Conservation (phyloP, 2,329 filamentous ascomycete genomes). For the Proliferodiscus dingleyae region DNA sequence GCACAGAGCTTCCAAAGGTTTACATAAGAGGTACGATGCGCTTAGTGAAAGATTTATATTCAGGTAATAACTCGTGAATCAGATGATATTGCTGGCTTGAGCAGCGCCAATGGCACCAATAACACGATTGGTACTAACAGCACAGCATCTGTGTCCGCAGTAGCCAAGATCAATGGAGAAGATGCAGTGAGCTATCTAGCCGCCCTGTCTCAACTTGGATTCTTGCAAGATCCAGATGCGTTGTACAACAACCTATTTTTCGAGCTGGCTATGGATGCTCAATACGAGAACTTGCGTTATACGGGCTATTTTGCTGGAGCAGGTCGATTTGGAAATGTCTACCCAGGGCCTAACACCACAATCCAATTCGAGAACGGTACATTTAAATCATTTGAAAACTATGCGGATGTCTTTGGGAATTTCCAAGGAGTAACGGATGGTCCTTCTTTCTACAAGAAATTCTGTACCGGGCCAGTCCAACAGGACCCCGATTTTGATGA, state of each 20-base stretch:
- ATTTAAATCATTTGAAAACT: constrained; percentile 28
- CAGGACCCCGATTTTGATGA: not conserved
- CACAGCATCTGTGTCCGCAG: constrained; percentile 40
- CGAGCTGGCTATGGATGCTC: constrained; percentile 24
- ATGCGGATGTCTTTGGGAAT: constrained; percentile 31
- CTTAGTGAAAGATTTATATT: constrained; percentile 4
- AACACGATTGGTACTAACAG: constrained; percentile 28
- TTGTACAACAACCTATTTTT: constrained; percentile 39
- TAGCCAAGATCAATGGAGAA: constrained; percentile 50
- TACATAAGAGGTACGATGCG: constrained; percentile 42
- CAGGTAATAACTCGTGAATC: constrained; percentile 35
- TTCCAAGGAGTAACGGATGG: constrained; percentile 26
- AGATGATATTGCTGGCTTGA: constrained; percentile 13
- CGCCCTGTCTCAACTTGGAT: constrained; percentile 35
- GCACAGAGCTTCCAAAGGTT: constrained; percentile 49
- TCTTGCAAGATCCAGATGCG: constrained; percentile 36
- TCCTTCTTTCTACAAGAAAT: constrained; percentile 20
- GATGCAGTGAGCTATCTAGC: constrained; percentile 44
- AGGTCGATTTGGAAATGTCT: constrained; percentile 31
- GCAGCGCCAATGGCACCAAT: constrained; percentile 2
- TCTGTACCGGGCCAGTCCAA: constrained; percentile 24
- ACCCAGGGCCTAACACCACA: constrained; percentile 34
- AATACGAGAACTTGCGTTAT: constrained; percentile 10
- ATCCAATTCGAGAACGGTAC: constrained; percentile 37
- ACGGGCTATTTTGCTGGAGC: constrained; percentile 34